phyloP scores from a whole-genome alignment of 1,284 basidiomycete species.

The Boletus nobilissimus region DNA sequence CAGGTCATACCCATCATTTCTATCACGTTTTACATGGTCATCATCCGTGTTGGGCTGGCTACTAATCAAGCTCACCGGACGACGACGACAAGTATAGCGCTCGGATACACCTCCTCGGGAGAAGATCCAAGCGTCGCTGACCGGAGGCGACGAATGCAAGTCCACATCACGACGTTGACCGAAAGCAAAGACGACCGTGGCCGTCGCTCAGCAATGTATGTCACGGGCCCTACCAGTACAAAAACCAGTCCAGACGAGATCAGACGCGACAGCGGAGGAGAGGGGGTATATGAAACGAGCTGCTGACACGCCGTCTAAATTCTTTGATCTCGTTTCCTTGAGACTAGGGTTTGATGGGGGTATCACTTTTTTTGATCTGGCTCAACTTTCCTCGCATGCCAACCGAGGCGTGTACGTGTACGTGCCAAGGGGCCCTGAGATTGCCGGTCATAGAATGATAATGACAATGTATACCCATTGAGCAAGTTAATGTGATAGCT shows the following conservation, averaged over 20 bases:
- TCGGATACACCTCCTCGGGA: background rate
- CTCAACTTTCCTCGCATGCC: background rate
- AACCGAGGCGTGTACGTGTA: background rate
- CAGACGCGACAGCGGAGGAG: background rate
- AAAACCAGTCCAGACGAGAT: background rate
- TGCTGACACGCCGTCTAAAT: background rate
- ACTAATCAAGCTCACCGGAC: background rate
- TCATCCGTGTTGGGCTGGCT: conserved; percentile 10
- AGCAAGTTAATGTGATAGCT: too few species aligned
- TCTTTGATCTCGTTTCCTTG: background rate
- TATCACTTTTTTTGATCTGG: background rate
- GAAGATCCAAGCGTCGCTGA: background rate
- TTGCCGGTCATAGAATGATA: background rate
- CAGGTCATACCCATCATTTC: conserved; percentile 23
- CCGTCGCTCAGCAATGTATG: background rate
- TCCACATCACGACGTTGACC: conserved; percentile 4
- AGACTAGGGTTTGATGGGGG: background rate
- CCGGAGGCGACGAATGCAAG: background rate
- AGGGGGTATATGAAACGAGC: background rate
- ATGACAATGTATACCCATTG: too few species aligned
- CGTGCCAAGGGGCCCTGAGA: background rate
- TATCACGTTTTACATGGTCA: conserved; percentile 21
- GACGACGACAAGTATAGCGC: background rate
- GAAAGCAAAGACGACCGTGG: conserved; percentile 2
- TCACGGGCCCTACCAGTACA: background rate